phyloP scores from a whole-genome alignment of 148 eudicot species.

The Cornus kousa region DNA sequence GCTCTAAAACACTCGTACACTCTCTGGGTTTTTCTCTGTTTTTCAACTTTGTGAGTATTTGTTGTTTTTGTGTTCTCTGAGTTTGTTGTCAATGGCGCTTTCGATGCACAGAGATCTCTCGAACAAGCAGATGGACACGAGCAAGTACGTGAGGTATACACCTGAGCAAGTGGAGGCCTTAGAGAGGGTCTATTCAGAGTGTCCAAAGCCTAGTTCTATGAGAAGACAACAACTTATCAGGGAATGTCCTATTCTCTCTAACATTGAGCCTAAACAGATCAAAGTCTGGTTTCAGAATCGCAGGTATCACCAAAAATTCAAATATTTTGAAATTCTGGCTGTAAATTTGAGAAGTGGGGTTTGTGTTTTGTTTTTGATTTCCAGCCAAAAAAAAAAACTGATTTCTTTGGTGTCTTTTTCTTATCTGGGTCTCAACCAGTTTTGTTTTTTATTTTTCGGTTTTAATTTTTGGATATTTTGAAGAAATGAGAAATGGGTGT shows the following conservation, averaged over 20 bases:
- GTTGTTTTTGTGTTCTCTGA: background rate
- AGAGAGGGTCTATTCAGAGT: conserved; percentile 46
- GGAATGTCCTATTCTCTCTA: conserved; percentile 48
- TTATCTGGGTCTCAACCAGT: too few species aligned
- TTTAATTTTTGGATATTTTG: too few species aligned
- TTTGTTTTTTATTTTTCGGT: too few species aligned
- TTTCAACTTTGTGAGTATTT: background rate
- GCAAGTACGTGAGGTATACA: conserved; percentile 51
- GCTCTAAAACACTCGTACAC: background rate
- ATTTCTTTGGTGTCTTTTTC: background rate
- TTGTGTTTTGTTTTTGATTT: background rate
- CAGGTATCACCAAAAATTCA: conserved; percentile 19
- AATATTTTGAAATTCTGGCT: too few species aligned
- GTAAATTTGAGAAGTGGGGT: too few species aligned
- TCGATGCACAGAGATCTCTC: conserved; percentile 28
- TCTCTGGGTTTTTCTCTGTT: background rate
- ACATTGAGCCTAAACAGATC: conserved; percentile 53
- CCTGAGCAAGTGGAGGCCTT: conserved; percentile 54
- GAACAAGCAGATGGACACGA: conserved; percentile 28
- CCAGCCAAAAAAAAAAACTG: background rate
- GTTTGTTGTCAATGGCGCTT: conserved; percentile 23
- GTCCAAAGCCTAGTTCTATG: conserved; percentile 44
- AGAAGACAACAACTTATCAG: conserved; percentile 46
- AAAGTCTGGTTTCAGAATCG: conserved; percentile 58
- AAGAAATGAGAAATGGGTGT: too few species aligned